Evolutionary conservation across 169 alveolate species (phyloP).

Genomic region (Besnoitia besnoiti): DNA sequence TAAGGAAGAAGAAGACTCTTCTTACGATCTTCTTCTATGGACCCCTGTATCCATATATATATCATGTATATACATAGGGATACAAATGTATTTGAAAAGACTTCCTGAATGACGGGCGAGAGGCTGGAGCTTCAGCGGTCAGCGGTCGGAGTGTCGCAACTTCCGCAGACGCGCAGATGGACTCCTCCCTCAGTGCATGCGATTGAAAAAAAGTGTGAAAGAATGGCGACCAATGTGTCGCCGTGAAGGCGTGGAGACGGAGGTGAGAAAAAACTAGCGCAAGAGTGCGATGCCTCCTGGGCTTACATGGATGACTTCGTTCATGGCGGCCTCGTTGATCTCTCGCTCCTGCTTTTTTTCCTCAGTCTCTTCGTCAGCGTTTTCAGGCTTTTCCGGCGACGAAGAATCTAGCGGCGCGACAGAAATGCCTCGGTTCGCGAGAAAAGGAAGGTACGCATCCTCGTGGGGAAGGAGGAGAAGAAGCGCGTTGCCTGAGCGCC

Average conservation of each 20-base stretch:
- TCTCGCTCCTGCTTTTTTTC: not conserved
- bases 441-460: slow-evolving; percentile 71
- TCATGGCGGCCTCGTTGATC: not conserved
- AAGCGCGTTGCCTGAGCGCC: slow-evolving; percentile 96
- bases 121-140: too few relatives aligned
- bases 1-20: not conserved
- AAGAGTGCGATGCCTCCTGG: too few relatives aligned
- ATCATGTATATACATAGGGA: too few relatives aligned
- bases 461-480: slow-evolving; percentile 72
- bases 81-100: not conserved
- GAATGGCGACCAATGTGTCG: too few relatives aligned
- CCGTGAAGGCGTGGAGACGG: too few relatives aligned
- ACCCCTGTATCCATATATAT: not conserved
- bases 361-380: not conserved
- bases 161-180: too few relatives aligned
- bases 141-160: too few relatives aligned
- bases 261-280: too few relatives aligned
- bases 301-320: not conserved
- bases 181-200: too few relatives aligned
- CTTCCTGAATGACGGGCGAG: too few relatives aligned
- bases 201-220: too few relatives aligned
- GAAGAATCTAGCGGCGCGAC: slow-evolving; percentile 14
- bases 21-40: not conserved
- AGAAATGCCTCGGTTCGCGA: slow-evolving; percentile 63
- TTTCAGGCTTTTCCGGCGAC: not conserved